A percentile compares a stretch with the other conserved stretches of the same genome.
phyloP scores from a whole-genome alignment of 495 filamentous ascomycete genomes.

The Aspergillus mulundensis region DNA sequence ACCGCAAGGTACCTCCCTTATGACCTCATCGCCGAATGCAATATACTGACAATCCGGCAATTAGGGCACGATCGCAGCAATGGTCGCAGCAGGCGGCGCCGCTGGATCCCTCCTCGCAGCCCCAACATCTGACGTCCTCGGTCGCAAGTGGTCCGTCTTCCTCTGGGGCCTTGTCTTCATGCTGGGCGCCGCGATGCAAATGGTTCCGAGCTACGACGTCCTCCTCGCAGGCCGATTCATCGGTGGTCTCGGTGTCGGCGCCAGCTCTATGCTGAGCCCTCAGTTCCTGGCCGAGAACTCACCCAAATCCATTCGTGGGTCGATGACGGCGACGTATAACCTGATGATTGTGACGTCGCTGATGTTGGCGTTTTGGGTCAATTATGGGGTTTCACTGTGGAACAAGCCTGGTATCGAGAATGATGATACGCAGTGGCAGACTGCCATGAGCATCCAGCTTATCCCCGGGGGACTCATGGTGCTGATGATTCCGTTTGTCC shows the following conservation, averaged over 20 bases:
- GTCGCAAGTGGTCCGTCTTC: slow-evolving; percentile 49
- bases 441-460: slow-evolving; percentile 48
- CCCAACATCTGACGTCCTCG: slow-evolving; percentile 48
- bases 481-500: slow-evolving; percentile 53
- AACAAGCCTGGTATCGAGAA: slow-evolving; percentile 17
- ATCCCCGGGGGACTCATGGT: slow-evolving; percentile 49
- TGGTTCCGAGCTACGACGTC: slow-evolving; percentile 44
- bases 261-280: slow-evolving; percentile 22
- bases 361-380: slow-evolving; percentile 27
- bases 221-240: slow-evolving; percentile 24
- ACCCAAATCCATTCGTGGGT: slow-evolving; percentile 25
- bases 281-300: slow-evolving; percentile 30
- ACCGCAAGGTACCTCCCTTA: slow-evolving; percentile 35
- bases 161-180: slow-evolving; percentile 51
- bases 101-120: slow-evolving; percentile 55
- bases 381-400: slow-evolving; percentile 25
- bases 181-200: slow-evolving; percentile 54
- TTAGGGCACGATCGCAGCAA: slow-evolving; percentile 59
- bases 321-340: slow-evolving; percentile 26
- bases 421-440: slow-evolving; percentile 44
- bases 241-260: slow-evolving; percentile 20
- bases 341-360: slow-evolving; percentile 27
- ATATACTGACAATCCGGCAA: slow-evolving; percentile 33
- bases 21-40: slow-evolving; percentile 18
- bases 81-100: slow-evolving; percentile 57